Conservation (phyloP, 75 land plant species). For the Adiantum capillusveneris region DNA sequence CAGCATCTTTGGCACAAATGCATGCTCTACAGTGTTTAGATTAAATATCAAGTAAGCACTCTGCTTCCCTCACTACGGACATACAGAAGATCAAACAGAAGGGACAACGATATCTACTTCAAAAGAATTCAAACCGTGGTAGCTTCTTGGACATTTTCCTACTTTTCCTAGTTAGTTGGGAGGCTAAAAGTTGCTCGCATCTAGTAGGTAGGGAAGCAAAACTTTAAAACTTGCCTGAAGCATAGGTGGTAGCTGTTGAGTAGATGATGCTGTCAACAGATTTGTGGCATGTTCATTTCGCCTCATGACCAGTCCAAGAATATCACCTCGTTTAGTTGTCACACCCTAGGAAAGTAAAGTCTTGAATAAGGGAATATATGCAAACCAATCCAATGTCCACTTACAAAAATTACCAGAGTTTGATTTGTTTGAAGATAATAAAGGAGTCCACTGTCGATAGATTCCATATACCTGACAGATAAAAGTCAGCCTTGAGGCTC, state of each 20-base stretch:
- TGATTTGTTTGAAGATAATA: constrained; percentile 82
- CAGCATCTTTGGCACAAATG: constrained; percentile 69
- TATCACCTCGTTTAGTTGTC: constrained; percentile 51
- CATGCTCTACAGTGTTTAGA: constrained; percentile 30
- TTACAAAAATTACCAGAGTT: constrained; percentile 46
- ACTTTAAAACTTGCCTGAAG: constrained; percentile 28
- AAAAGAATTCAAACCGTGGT: no score
- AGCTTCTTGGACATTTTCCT: no score
- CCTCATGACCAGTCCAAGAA: constrained; percentile 78
- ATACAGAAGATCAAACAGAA: no score
- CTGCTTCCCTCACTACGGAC: no score
- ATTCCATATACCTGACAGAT: constrained; percentile 47
- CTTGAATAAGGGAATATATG: no score
- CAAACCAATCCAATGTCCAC: not conserved
- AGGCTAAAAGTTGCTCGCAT: no score
- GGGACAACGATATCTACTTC: no score
- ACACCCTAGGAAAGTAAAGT: constrained; percentile 40
- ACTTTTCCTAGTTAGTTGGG: no score
- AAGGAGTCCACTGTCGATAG: constrained; percentile 61
- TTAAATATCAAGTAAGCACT: not conserved
- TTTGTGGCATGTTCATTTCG: constrained; percentile 87
- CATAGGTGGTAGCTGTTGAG: constrained; percentile 70
- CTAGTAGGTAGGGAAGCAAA: constrained; percentile 3
- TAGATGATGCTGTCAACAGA: constrained; percentile 52
- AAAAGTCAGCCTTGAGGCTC: no score